Conservation (phyloP, 2,329 filamentous ascomycete species). For the Meredithiella fracta region DNA sequence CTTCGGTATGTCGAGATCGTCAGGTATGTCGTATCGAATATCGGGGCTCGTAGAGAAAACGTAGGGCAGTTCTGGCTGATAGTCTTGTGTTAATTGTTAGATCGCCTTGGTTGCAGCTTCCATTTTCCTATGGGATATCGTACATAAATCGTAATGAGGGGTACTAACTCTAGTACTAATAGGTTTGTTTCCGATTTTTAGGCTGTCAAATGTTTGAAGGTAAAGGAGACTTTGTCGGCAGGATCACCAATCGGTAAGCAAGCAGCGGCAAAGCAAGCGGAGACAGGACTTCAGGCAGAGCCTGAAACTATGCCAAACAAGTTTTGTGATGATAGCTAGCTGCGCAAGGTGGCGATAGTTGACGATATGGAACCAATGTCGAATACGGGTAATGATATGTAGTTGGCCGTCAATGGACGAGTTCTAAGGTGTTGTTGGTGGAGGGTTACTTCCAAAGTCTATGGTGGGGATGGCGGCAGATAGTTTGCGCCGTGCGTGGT, state of each 20-base stretch:
- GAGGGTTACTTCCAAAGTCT: too few species aligned
- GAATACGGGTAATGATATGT: too few species aligned
- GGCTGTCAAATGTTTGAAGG: background rate
- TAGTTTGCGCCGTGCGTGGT: background rate
- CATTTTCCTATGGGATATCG: constrained; percentile 24
- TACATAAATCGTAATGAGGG: background rate
- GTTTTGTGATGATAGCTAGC: too few species aligned
- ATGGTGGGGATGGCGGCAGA: background rate
- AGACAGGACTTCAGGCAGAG: too few species aligned
- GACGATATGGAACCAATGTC: too few species aligned
- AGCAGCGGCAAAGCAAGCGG: too few species aligned
- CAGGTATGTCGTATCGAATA: constrained; percentile 29
- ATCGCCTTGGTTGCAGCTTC: constrained; percentile 42
- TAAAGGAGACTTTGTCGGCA: too few species aligned
- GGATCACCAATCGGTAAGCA: too few species aligned
- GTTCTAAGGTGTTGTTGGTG: background rate
- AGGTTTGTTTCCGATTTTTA: background rate
- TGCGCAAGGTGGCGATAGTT: too few species aligned
- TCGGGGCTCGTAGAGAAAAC: constrained; percentile 34
- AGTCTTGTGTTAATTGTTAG: constrained; percentile 32
- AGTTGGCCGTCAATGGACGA: background rate
- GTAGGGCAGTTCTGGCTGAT: constrained; percentile 36
- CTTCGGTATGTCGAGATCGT: constrained; percentile 29
- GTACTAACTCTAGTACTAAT: background rate
- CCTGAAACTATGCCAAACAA: too few species aligned